Evolutionary conservation across 1,139 yeast species (phyloP), one percentile per base, ranked within the genome.

Genomic region (Saccharomyces pastorianus): DNA sequence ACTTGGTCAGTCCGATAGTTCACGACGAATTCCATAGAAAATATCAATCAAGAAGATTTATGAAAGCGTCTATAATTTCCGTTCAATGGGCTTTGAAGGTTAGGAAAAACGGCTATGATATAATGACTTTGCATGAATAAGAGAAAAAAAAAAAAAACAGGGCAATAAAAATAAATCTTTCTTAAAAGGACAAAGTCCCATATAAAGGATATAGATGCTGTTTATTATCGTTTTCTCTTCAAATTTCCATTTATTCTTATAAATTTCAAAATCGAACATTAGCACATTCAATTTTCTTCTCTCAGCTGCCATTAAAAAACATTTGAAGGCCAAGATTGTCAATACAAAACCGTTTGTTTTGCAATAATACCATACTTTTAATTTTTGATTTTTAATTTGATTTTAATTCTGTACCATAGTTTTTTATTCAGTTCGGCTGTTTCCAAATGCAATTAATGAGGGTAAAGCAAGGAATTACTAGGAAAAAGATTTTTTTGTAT

Each of bases 21-120:
- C 96, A 91, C 70, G 96, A 90, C 67, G 96, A 90, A 66, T 88
- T 91, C 65, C 91, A 89, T 76, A 89, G 89, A 70, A 93, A 93
- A 73, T 93, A 93, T 69, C 95, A 96, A 48, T 83, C 95, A 46
- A 83, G 93, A 68, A 84, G 89, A 67, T 90, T 86, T 68, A 85
- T 93, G 88, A 88, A 88, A 71, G 97, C 96, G 29, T 85, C 96
- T 54, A 80, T 88, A 32, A 76, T 88, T 58, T 89, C 96, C 59
- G 82, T 96, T 65, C 87, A 85, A 67, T 91, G 97, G 97, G 96
- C 95, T 53, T 85, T 86, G 70, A 71, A 70, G 53, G 70, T 72
- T 7, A 69, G 72, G 49, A 66, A 69, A 26, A 70, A 70, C 52
- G 71, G 70, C 41, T 69, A 70, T 51, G 71, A 71, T 56, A 69